A percentile compares a stretch with the other conserved stretches of the same genome.
These are phyloP conservation scores for Acer campestre DNA, from an alignment of 345 rosid species.

Conservation along the genomic window DNA sequence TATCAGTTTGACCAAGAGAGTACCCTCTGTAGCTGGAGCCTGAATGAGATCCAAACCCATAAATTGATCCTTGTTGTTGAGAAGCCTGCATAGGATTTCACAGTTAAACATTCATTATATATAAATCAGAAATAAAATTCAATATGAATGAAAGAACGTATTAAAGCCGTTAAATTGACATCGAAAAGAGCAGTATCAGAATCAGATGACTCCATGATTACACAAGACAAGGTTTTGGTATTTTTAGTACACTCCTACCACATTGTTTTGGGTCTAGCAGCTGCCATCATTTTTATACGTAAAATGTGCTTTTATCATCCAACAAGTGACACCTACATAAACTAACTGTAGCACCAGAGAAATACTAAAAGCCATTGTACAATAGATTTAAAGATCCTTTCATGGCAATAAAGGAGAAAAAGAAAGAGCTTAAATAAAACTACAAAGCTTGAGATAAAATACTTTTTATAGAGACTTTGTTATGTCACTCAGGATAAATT, in stretches of 20 bases:
- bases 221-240: neutral
- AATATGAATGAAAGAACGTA: neutral
- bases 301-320: neutral
- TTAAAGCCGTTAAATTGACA: neutral
- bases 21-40: conserved; percentile 43
- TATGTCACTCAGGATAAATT: neutral
- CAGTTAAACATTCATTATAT: conserved; percentile 20
- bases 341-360: neutral
- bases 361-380: neutral
- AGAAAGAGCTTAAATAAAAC: neutral
- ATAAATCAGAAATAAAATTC: neutral
- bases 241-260: neutral
- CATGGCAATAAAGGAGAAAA: neutral
- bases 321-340: neutral
- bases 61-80: conserved; percentile 37
- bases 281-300: neutral
- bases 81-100: conserved; percentile 44
- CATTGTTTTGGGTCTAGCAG: neutral
- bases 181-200: no score
- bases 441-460: neutral
- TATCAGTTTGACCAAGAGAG: conserved; percentile 33
- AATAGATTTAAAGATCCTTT: neutral
- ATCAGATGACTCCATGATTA: neutral
- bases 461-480: neutral
- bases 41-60: conserved; percentile 48